A percentile compares a stretch with the other conserved stretches of the same genome.
Conservation (phyloP, 164 flowering plant genomes). For the Nymphaea thermarum region DNA sequence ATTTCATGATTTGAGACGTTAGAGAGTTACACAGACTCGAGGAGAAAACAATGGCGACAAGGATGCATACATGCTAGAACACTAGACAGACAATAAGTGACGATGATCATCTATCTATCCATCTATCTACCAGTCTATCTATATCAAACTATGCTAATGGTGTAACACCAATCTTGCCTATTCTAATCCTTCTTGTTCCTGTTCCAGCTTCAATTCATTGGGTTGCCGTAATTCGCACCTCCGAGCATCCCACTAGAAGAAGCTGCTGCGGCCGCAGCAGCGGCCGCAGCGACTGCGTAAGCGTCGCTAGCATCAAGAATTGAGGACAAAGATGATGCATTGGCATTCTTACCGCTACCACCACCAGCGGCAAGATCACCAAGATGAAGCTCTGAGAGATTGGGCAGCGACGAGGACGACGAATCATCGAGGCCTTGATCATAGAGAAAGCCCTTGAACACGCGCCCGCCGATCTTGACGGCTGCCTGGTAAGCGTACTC, state of each 20-base stretch:
- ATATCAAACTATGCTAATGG: background rate
- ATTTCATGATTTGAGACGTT: background rate
- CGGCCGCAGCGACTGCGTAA: slow-evolving; percentile 24
- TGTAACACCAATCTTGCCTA: background rate
- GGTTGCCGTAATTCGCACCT: slow-evolving; percentile 53
- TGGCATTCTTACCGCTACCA: slow-evolving; percentile 13
- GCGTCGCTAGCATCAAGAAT: slow-evolving; percentile 42
- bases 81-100: background rate
- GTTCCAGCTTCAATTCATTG: slow-evolving; percentile 27
- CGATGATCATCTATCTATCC: background rate
- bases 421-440: slow-evolving; percentile 47
- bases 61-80: background rate
- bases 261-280: slow-evolving; percentile 13
- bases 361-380: slow-evolving; percentile 38
- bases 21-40: background rate
- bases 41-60: background rate
- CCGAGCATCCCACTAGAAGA: slow-evolving; percentile 51
- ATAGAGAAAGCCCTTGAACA: slow-evolving; percentile 68
- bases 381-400: slow-evolving; percentile 73
- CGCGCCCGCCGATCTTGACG: slow-evolving; percentile 84
- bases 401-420: slow-evolving; percentile 31
- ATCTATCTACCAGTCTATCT: background rate
- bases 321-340: slow-evolving; percentile 32
- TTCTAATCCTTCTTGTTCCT: background rate
- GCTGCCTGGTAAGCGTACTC: slow-evolving; percentile 87